Evolutionary conservation across 768 basidiomycete species (phyloP), one percentile per base, ranked within the genome.

Genomic region (Mycena polygramma): DNA sequence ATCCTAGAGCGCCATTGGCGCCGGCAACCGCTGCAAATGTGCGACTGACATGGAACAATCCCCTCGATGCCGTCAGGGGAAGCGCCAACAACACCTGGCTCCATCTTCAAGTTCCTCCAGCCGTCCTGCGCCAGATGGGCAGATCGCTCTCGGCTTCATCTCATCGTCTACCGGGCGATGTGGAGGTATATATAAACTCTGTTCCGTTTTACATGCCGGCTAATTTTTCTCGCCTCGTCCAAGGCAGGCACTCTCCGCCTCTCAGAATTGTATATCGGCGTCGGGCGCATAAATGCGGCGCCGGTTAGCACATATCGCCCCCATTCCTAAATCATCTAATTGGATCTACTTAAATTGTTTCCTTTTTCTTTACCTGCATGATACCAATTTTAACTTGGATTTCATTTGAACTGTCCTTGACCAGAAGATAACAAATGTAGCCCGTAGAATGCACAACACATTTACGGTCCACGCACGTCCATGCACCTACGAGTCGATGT

Each of bases 401-500:
- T 30, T 30, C 30, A 30, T 30, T 30, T 30, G 30, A 30, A 6
- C 30, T 30, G 30, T 30, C 6, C 30, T 30, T 2, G 30, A 43
- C 9, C 13, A 43, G 2, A 7, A 43, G 41, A 17, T 43, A 43
- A 17, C 41, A 43, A 30, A 30, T 30, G 2, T 3, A 30, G 30
- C 30, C 30, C 30, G 30, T 30, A 30, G 6, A 30, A 30, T 30
- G n/a, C 48, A 22, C 78, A 53, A 41, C 41, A 4, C 15, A 15
- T 15, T 41, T 10, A 10, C 41, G 15, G 41, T 41, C 41, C 41
- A 41, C 41, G 41, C 15, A 15, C 41, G 15, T 41, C 4, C 7
- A 39, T 58, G 66, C 22, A n/a, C 55, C 45, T 73, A 73, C 2
- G 72, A 70, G 35, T 73, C 51, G 55, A 89, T 58, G 78, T 91